A percentile compares a stretch with the other conserved stretches of the same genome.
Evolutionary conservation across 352 stramenopile genomes (phyloP).

Genomic region (Phytophthora syringae): DNA sequence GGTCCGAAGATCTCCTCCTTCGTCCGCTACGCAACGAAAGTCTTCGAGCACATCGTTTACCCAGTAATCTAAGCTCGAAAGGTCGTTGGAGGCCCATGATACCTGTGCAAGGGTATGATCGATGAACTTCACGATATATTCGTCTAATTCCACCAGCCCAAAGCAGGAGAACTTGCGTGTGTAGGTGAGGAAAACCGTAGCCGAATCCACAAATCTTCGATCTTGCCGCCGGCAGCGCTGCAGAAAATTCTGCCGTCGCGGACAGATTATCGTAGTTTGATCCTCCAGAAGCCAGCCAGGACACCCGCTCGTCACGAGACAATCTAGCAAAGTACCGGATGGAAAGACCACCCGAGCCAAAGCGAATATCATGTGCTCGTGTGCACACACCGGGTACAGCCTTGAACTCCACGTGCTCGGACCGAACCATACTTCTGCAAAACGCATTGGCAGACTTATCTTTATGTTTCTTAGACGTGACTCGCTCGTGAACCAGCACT

Average conservation of each 20-base stretch:
- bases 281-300: not conserved
- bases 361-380: too few relatives aligned
- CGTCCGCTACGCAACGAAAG: not conserved
- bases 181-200: not conserved
- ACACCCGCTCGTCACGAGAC: not conserved
- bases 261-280: not conserved
- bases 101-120: not conserved
- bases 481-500: constrained; percentile 7
- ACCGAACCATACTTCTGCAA: constrained; percentile 15
- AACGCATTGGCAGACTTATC: constrained; percentile 7
- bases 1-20: not conserved
- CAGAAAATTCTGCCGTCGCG: not conserved
- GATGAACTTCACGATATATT: not conserved
- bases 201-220: too few relatives aligned
- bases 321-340: too few relatives aligned
- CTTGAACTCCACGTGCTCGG: not conserved
- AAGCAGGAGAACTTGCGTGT: not conserved
- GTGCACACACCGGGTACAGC: too few relatives aligned
- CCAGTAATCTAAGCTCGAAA: not conserved
- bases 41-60: not conserved
- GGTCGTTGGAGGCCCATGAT: not conserved
- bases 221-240: not conserved
- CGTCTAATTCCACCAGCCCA: not conserved
- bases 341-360: too few relatives aligned
- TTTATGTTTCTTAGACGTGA: constrained; percentile 5